Base-by-base conservation (phyloP, 805 yeast species). In the Yamadazyma kitorensis region DNA sequence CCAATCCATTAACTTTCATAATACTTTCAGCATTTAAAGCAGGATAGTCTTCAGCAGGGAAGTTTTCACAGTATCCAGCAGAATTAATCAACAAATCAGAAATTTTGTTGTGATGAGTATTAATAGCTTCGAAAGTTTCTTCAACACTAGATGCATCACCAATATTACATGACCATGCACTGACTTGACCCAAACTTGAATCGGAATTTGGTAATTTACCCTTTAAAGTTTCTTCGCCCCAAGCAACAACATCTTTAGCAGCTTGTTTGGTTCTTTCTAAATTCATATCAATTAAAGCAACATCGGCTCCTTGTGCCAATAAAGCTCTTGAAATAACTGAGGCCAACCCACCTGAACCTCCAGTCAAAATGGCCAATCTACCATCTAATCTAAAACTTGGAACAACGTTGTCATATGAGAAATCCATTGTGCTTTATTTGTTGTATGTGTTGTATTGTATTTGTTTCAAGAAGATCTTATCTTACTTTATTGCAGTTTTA, bases 41-140 rank as follows among this genome's bases (percentile, higher is more conserved):
- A 16, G 89, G 88, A 61, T 84, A 83, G 34, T 81, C 84, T 49
- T 80, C 76, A 17, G 91, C 91, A 2, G 86, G 76, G 62, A 70
- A 75, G 68, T 84, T 84, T 59, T 84, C 88, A 54, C 88, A 81
- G 65, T 80, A 84, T 10, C 94, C 93, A n/a, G 94, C 93, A 33
- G 87, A 73, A 68, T 84, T 82, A 41, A 84, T 72, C 47, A 84
- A 68, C 44, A 82, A 64, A 47, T 79, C 77, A 24, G 87, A 79
- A 27, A 80, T 68, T 40, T 71, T 65, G 18, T 74, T 78, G 55
- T 81, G 83, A 52, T 72, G 79, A 32, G 63, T 68, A 48, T 74
- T 72, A 45, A 80, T 72, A 22, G 71, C 67, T 15, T 57, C 47
- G 52, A 82, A 79, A 4, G 75, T 66, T 19, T 61, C 59, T 32